These are phyloP conservation scores for Curvularia hawaiiensis DNA, from an alignment of 2,329 filamentous ascomycete species.

Conservation along the genomic window DNA sequence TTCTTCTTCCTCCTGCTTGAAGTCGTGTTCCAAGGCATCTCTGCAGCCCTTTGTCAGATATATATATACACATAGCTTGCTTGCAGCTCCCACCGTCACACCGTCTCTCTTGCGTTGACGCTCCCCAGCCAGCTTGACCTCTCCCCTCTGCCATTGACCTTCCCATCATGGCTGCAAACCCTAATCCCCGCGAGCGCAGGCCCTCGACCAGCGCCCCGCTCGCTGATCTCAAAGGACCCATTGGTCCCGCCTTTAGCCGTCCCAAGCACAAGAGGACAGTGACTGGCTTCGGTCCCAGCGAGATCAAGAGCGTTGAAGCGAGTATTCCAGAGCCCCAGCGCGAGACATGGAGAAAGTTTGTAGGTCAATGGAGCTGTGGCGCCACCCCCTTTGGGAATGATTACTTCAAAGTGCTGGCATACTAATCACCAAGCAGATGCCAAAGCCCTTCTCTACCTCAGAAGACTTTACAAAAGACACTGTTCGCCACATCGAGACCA, in stretches of 20 bases:
- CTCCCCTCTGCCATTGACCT: conserved; percentile 36
- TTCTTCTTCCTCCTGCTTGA: not conserved
- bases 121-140: conserved; percentile 31
- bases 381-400: conserved; percentile 7
- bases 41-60: conserved; percentile 2
- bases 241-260: conserved; percentile 84
- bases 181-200: conserved; percentile 71
- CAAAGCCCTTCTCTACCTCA: conserved; percentile 73
- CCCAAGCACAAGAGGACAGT: conserved; percentile 98
- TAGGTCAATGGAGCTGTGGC: conserved; percentile 45
- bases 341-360: conserved; percentile 71
- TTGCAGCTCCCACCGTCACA: conserved; percentile 10
- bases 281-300: conserved; percentile 86
- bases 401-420: not conserved
- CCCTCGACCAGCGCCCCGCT: conserved; percentile 84
- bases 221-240: conserved; percentile 81
- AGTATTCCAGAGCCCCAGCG: conserved; percentile 87
- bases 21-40: conserved; percentile 7
- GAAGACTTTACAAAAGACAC: conserved; percentile 85
- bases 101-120: conserved; percentile 30
- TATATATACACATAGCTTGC: conserved; percentile 7
- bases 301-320: conserved; percentile 94
- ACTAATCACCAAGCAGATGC: conserved; percentile 54
- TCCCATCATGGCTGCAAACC: conserved; percentile 37
- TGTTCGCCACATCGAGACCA: conserved; percentile 95